phyloP scores from a whole-genome alignment of 208 protist genomes.

The Trichomonas tenax region DNA sequence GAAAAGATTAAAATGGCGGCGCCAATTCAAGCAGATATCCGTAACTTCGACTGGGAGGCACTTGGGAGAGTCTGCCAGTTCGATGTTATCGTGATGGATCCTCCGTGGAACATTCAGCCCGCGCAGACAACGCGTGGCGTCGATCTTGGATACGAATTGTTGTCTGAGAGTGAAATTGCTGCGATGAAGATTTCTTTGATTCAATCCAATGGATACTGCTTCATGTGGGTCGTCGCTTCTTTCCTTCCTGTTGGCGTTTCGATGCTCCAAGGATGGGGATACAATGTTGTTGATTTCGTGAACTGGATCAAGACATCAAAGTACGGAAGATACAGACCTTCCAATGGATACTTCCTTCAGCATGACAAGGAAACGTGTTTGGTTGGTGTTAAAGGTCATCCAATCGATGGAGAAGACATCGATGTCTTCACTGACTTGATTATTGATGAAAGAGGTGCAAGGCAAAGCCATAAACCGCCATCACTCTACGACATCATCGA shows the following conservation, averaged over 20 bases:
- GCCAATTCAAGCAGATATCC: neutral
- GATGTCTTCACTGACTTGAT: neutral
- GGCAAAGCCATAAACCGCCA: constrained; percentile 1
- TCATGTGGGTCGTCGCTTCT: neutral
- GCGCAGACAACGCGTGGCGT: neutral
- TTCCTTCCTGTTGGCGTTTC: neutral
- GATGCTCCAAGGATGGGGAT: constrained; percentile 12
- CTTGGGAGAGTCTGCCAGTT: neutral
- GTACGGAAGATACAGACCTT: neutral
- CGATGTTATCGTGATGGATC: constrained; percentile 23
- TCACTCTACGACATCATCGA: neutral
- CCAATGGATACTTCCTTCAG: neutral
- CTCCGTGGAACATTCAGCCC: neutral
- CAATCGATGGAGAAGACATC: neutral
- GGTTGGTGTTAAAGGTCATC: neutral
- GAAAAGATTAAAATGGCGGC: neutral
- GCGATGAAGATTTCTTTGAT: neutral
- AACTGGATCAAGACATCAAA: neutral
- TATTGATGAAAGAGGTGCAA: neutral
- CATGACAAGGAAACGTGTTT: constrained; percentile 13
- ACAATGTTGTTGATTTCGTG: neutral
- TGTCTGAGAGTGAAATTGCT: neutral
- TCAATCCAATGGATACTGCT: neutral
- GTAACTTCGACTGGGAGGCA: neutral
- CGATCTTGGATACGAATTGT: neutral